Evolutionary conservation across 768 basidiomycete genomes (phyloP).

Genomic region (Rubroboletus satanas): DNA sequence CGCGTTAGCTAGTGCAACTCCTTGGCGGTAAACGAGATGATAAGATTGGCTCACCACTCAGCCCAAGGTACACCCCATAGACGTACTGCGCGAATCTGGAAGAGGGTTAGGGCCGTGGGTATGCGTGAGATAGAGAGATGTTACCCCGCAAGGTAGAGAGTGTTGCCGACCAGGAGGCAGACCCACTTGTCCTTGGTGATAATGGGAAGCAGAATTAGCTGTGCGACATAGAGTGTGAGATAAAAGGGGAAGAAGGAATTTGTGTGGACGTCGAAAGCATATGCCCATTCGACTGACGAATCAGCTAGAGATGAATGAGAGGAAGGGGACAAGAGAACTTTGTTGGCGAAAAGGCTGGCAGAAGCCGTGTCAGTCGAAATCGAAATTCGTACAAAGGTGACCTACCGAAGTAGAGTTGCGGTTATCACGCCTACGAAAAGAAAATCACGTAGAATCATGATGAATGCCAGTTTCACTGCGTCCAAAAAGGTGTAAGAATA

Average conservation of each 20-base stretch:
- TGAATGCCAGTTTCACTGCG: constrained; percentile 59
- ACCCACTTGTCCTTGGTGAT: constrained; percentile 86
- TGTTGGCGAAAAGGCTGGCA: constrained; percentile 66
- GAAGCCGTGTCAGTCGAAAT: constrained; percentile 11
- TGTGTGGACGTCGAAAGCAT: constrained; percentile 95
- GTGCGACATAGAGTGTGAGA: constrained; percentile 84
- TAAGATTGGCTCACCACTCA: constrained; percentile 54
- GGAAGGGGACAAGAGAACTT: constrained; percentile 63
- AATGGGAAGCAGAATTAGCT: constrained; percentile 81
- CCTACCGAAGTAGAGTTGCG: constrained; percentile 73
- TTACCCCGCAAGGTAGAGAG: constrained; percentile 69
- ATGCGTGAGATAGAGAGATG: constrained; percentile 22
- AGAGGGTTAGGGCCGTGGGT: constrained; percentile 3
- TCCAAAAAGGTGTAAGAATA: constrained; percentile 61
- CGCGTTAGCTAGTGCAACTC: constrained; percentile 7
- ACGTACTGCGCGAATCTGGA: constrained; percentile 83
- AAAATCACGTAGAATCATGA: constrained; percentile 90
- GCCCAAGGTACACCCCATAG: constrained; percentile 86
- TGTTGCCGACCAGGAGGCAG: constrained; percentile 91
- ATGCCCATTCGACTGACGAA: constrained; percentile 83
- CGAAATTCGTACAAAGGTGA: background rate
- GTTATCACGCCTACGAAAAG: constrained; percentile 70
- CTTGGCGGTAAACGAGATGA: background rate
- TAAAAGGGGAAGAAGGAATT: constrained; percentile 96
- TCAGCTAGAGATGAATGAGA: constrained; percentile 70